Evolutionary conservation across 1,139 yeast species (phyloP).

Genomic region (Hansenula sp.): DNA sequence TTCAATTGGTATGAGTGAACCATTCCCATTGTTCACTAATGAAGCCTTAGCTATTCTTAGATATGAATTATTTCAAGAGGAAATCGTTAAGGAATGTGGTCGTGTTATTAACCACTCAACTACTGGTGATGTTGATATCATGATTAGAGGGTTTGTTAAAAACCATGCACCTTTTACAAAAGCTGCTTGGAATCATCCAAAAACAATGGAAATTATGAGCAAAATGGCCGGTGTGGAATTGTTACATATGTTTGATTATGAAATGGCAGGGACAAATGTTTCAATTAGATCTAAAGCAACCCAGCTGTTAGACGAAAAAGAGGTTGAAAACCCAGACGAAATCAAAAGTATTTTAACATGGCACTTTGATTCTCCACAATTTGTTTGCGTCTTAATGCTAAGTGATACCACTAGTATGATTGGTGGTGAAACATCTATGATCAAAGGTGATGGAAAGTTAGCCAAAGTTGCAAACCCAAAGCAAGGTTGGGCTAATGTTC

Average conservation of each 20-base stretch:
- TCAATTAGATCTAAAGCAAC: constrained; percentile 28
- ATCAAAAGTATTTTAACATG: constrained; percentile 53
- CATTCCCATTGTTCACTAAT: constrained; percentile 54
- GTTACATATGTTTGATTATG: constrained; percentile 49
- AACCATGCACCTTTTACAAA: constrained; percentile 40
- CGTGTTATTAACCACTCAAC: constrained; percentile 33
- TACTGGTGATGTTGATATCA: constrained; percentile 33
- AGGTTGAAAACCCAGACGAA: constrained; percentile 26
- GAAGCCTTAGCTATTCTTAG: constrained; percentile 55
- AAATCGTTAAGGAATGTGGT: constrained; percentile 41
- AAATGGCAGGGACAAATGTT: constrained; percentile 48
- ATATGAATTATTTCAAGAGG: constrained; percentile 43
- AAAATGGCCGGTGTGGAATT: constrained; percentile 55
- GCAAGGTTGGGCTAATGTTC: constrained; percentile 47
- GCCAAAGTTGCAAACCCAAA: constrained; percentile 49
- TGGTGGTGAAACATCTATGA: constrained; percentile 56
- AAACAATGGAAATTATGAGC: constrained; percentile 44
- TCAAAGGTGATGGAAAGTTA: constrained; percentile 42
- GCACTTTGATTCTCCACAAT: constrained; percentile 59
- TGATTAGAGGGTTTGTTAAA: constrained; percentile 44
- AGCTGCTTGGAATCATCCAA: constrained; percentile 55
- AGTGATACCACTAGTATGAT: constrained; percentile 54
- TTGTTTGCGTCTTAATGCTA: constrained; percentile 59
- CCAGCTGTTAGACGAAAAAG: constrained; percentile 11
- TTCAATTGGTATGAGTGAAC: constrained; percentile 49